Base-by-base conservation (phyloP, 225 moss, liverwort and hornwort species). In the Physcomitrium patens region DNA sequence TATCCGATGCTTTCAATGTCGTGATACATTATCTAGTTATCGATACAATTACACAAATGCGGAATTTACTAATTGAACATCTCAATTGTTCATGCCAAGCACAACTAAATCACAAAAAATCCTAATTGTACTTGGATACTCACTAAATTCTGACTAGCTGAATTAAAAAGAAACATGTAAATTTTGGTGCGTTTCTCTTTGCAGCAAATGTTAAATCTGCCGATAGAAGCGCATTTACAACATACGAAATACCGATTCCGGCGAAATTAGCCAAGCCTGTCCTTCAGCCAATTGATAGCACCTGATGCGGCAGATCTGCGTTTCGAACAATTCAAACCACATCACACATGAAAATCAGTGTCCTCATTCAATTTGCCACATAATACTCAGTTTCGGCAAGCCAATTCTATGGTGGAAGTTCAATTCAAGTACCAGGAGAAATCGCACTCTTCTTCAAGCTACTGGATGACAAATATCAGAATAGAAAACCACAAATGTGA, bases 241-340 rank as follows among this genome's bases (percentile, higher is more conserved):
- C 18, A 45, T 45, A 27, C 10, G 47, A 67, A 28, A 64, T 53
- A 46, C 3, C 3, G 45, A 63, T 45, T 9, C 61, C 24, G 47
- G 9, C 18, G n/a, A 31, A 44, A n/a, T 27, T 60, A 57, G 85
- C 84, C 85, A 46, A 87, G 87, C 61, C 87, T 79, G 65, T 82
- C 82, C 75, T 87, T 87, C 72, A 87, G 74, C 87, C 87, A 87
- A 75, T 60, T 72, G 1, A 87, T 79, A 7, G 87, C 87, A 72
- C 79, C 72, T 75, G 84, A 87, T 45, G 87, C 84, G 62, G 77
- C 87, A 44, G 84, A 82, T 80, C 87, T 87, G 79, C 60, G 71
- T 20, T 79, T 41, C 74, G 22, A 66, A 75, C 23, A 47, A 24
- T 50, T 69, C 69, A 73, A 42, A 22, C 63, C 60, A 65, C 48